Base-by-base conservation (phyloP, 164 flowering plant species). In the Piper longum region DNA sequence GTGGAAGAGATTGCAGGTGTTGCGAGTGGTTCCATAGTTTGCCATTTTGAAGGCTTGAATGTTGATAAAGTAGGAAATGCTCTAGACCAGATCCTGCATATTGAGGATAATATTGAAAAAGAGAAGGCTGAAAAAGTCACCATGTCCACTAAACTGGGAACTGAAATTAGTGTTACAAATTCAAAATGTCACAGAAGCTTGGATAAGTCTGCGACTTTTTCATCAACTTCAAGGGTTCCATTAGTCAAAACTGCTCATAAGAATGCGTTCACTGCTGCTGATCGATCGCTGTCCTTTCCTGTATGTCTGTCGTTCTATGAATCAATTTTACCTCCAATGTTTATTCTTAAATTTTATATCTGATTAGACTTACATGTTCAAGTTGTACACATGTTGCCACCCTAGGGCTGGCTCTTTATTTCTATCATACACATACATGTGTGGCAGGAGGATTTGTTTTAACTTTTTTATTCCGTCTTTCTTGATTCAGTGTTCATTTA, bases 121-220 rank as follows among this genome's bases (percentile, higher is more conserved):
- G 36, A 48, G 3, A 48, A 8, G 3, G 11, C 52, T 9, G 52
- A 48, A 14, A 48, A 9, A 9, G 52, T 48, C 52, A 12, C 14
- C 14, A 48, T 48, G 52, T 9, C 52, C 3, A 9, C 52, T 48
- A 14, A 48, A 48, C 14, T 48, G 52, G 52, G 12, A 48, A 14
- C 52, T 62, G 36, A 54, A 63, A 43, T 18, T n/a, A 18, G 55
- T 43, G 39, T 7, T 13, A 52, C 61, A 5, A 57, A 61, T 14
- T 18, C 43, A 19, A 58, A 40, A 11, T 41, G 63, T 70, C 66
- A 64, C 12, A 77, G 73, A 67, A 18, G 66, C 52, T 69, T 75
- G 58, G 43, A 12, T 41, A 86, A 78, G 59, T 75, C 52, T 70
- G 77, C 75, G 7, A 73, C 83, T n/a, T 76, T 78, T 58, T 81